Base-by-base conservation (phyloP, 768 basidiomycete genomes). In the Calocera viscosa region DNA sequence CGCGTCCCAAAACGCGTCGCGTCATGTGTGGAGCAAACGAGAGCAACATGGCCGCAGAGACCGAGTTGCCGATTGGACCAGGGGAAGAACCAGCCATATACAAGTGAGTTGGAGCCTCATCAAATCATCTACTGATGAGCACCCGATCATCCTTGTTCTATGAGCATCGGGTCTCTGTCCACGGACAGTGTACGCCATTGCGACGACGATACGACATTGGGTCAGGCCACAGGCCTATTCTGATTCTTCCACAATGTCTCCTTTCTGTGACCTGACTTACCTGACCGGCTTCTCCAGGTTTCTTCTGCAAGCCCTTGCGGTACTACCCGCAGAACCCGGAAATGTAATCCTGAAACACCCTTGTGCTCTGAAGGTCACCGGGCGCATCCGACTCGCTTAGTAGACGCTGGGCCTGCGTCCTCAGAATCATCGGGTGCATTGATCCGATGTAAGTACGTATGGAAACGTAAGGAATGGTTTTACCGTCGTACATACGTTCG, bases 111-210 rank as follows among this genome's bases (percentile, higher is more conserved):
- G 43, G 7, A 7, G 19, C 3, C 19, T 24, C 24, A 47, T 47
- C 43, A 3, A 7, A 47, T 24, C 5, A 8, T 47, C 43, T 8
- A 17, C 2, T 32, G 53, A 60, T 60, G 53, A 60, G 30, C 53
- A 60, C 53, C 53, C 53, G 53, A 60, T 60, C 53, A 60, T 60
- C 53, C 53, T 60, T 60, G 53, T 60, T 60, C 53, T 60, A 28
- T 32, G 53, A 60, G 53, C 53, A 32, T 60, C 16, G 30, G 53
- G 53, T 28, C 53, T 16, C 53, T 32, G 24, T 60, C 53, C 30
- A 28, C 53, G 53, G 53, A 60, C 24, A 32, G 5, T 16, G 53
- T 2, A 60, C 53, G 53, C 53, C 53, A 28, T 28, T 60, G 53
- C 53, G 53, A 60, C 11, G 53, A 60, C 53, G 53, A 60, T 30